These are phyloP conservation scores for Aspergillus calidoustus DNA, from an alignment of 2,329 filamentous ascomycete species.

Conservation along the genomic window DNA sequence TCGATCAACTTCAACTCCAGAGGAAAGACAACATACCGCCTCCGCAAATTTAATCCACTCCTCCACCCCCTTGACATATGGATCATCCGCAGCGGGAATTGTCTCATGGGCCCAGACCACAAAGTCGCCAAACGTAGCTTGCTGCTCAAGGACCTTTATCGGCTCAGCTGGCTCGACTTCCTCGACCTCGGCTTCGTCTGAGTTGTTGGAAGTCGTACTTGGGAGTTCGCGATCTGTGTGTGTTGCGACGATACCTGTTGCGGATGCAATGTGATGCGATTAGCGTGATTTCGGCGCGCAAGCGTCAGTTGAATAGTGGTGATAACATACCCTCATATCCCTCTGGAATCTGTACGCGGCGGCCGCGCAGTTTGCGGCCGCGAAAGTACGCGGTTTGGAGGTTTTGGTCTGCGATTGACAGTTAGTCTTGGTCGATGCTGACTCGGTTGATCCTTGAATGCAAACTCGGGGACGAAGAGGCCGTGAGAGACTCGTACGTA, in stretches of 20 bases:
- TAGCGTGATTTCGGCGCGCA: neutral
- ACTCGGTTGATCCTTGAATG: too few species aligned
- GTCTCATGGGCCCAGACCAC: constrained; percentile 84
- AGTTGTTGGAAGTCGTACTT: constrained; percentile 33
- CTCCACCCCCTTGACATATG: constrained; percentile 73
- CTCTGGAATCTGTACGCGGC: constrained; percentile 67
- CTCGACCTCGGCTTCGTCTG: constrained; percentile 51
- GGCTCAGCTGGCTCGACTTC: constrained; percentile 53
- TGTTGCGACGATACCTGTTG: constrained; percentile 62
- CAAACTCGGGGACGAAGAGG: too few species aligned
- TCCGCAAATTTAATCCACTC: constrained; percentile 81
- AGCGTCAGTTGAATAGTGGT: neutral
- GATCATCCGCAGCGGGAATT: constrained; percentile 66
- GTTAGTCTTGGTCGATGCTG: neutral
- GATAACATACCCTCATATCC: constrained; percentile 62
- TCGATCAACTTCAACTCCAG: neutral
- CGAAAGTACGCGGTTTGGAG: constrained; percentile 70
- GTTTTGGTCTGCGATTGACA: constrained; percentile 23
- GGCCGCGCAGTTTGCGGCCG: constrained; percentile 77
- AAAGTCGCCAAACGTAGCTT: constrained; percentile 73
- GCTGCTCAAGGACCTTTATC: constrained; percentile 63
- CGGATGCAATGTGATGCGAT: neutral
- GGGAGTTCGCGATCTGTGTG: constrained; percentile 47
- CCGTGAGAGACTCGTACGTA: constrained; percentile 20
- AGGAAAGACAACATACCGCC: constrained; percentile 54